Evolutionary conservation across 179 eudicot species (phyloP), one percentile per base, ranked within the genome.

Genomic region (Silene noctiflora): DNA sequence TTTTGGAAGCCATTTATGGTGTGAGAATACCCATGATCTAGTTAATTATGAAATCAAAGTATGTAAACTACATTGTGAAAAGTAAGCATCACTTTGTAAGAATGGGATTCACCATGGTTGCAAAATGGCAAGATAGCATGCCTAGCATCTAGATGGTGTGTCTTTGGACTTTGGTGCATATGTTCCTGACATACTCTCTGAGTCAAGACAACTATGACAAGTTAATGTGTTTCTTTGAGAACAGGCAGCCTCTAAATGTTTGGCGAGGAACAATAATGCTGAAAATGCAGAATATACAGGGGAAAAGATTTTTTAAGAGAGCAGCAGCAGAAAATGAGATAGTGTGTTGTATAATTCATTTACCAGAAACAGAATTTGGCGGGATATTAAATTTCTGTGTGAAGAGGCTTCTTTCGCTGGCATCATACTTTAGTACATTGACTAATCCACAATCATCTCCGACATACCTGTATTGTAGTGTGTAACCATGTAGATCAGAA

Each of bases 361-460:
- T 88, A 91, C 98, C 98, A 80, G 88, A 85, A 68, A 89, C 80
- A 80, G 92, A 83, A 76, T 88, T 77, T 46, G 86, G 83, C 78
- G 91, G 74, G 76, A 91, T 77, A 12, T 80, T 81, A 84, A 91
- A 91, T 27, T 93, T 91, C 83, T 89, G 79, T 55, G 81, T 92
- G 71, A 85, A 65, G 84, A 96, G 82, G 74, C 81, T 82, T 71
- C 83, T 80, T 73, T 85, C 91, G 79, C 85, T 88, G 74, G 74
- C 81, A 81, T 91, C 92, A 81, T 88, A 96, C 80, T 89, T 86
- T 55, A 93, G 61, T 63, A 87, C 89, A 51, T 93, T 85, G 67
- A 96, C 75, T 42, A 84, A 80, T 67, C 98, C 98, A 82, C 82
- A 85, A 65, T 93, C 99, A 71, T 93, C 99, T 70, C 98, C 99